Evolutionary conservation across 768 basidiomycete species (phyloP).

Genomic region (Daedaleopsis sinensis): DNA sequence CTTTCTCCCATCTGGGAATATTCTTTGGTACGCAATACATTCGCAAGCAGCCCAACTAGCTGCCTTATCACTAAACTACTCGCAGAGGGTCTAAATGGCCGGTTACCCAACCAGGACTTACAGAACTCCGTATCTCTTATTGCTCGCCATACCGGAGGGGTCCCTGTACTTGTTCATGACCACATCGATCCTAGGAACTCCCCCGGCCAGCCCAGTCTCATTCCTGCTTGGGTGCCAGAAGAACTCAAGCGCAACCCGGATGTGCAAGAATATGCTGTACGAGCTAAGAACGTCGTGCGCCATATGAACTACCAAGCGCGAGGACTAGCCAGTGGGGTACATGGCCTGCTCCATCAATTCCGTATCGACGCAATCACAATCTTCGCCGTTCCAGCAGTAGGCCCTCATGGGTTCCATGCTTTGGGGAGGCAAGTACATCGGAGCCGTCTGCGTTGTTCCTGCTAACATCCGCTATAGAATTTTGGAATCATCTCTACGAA

Average conservation of each 20-base stretch:
- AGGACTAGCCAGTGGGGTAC: constrained; percentile 84
- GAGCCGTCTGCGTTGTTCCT: background rate
- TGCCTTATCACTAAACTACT: background rate
- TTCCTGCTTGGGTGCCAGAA: constrained; percentile 51
- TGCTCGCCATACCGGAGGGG: constrained; percentile 69
- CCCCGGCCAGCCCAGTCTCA: constrained; percentile 31
- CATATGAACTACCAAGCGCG: constrained; percentile 76
- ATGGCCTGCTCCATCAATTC: constrained; percentile 89
- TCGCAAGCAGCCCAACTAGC: background rate
- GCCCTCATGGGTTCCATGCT: constrained; percentile 95
- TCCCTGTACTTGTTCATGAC: constrained; percentile 83
- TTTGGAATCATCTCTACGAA: constrained; percentile 85
- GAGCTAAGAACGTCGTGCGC: constrained; percentile 66
- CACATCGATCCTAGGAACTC: constrained; percentile 57
- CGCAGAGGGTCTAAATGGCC: constrained; percentile 92
- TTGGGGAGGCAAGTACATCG: constrained; percentile 70
- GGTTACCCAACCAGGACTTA: constrained; percentile 94
- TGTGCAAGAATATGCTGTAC: constrained; percentile 55
- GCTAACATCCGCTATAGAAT: constrained; percentile 48
- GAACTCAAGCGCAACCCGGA: constrained; percentile 43
- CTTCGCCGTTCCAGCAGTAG: constrained; percentile 82
- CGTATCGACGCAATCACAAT: constrained; percentile 94
- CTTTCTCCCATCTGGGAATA: constrained; percentile 93
- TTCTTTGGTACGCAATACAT: constrained; percentile 72
- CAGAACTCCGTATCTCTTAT: constrained; percentile 81